Percentiles rank a stretch among this genome's conserved stretches.
Evolutionary conservation across 1,284 basidiomycete genomes (phyloP).

Genomic region (Cryptococcus sp.): DNA sequence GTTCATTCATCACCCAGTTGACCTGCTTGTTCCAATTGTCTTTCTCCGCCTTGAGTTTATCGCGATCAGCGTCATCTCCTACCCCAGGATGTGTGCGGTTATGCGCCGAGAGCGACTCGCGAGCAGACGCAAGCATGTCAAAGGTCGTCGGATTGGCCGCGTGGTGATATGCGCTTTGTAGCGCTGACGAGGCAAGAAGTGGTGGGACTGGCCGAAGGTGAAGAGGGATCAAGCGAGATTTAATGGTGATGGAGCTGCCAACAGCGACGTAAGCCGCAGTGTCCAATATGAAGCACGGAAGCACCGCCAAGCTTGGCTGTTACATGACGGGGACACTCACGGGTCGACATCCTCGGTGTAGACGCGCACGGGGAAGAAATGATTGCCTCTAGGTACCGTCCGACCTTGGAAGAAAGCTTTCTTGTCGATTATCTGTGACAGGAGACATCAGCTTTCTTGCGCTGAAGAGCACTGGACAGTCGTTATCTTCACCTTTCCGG

Average conservation of each 20-base stretch:
- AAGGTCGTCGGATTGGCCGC: constrained; percentile 39
- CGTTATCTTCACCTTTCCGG: constrained; percentile 36
- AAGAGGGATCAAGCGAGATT: constrained; percentile 44
- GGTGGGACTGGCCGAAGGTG: constrained; percentile 40
- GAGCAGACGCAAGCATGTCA: constrained; percentile 36
- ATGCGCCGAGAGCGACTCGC: constrained; percentile 39
- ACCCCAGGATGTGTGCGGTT: constrained; percentile 43
- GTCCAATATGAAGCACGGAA: neutral
- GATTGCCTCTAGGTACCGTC: constrained; percentile 43
- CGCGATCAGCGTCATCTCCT: constrained; percentile 17
- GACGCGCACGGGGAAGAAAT: constrained; percentile 47
- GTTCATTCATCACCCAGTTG: constrained; percentile 50
- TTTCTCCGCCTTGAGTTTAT: constrained; percentile 35
- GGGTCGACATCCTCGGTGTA: constrained; percentile 38
- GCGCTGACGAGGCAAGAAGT: constrained; percentile 33
- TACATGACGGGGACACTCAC: constrained; percentile 25
- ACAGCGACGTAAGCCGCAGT: constrained; percentile 25
- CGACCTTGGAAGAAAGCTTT: constrained; percentile 45
- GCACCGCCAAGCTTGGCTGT: neutral
- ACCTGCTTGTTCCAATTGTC: constrained; percentile 46
- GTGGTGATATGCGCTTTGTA: constrained; percentile 46
- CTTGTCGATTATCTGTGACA: constrained; percentile 45
- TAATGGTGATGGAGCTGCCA: constrained; percentile 41
- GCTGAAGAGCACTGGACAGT: neutral
- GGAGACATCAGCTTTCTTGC: neutral